phyloP scores from a whole-genome alignment of 2,329 filamentous ascomycete species.

The Neoarthrinium moseri region DNA sequence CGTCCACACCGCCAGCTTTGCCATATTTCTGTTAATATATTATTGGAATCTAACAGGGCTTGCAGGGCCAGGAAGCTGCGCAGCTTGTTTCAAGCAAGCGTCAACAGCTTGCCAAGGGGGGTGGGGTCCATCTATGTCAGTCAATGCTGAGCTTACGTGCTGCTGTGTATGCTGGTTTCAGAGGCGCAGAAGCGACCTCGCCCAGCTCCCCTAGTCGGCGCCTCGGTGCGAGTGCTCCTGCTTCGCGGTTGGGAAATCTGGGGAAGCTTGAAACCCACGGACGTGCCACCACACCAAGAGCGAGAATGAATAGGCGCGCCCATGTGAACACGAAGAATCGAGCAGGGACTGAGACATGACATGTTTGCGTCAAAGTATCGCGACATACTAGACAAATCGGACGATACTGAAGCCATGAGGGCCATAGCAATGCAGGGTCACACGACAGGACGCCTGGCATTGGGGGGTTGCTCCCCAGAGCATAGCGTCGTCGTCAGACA shows the following conservation, averaged over 20 bases:
- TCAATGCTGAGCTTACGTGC: too few relatives aligned
- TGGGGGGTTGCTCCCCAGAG: too few relatives aligned
- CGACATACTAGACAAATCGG: slow-evolving; percentile 6
- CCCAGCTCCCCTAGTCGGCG: too few relatives aligned
- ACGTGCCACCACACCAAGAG: neutral
- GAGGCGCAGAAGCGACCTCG: too few relatives aligned
- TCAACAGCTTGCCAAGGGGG: neutral
- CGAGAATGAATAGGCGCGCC: neutral
- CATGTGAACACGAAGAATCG: neutral
- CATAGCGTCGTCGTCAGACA: too few relatives aligned
- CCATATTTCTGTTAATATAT: slow-evolving; percentile 10
- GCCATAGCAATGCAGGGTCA: slow-evolving; percentile 4
- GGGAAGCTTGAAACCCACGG: neutral
- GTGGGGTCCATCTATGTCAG: too few relatives aligned
- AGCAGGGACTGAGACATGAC: slow-evolving; percentile 4
- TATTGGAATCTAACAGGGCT: slow-evolving; percentile 1
- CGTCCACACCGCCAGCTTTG: slow-evolving; percentile 16
- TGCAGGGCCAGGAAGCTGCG: too few relatives aligned
- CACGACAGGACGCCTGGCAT: too few relatives aligned
- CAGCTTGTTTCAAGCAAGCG: slow-evolving; percentile 5
- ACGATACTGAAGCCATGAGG: slow-evolving; percentile 7
- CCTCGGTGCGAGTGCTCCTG: too few relatives aligned
- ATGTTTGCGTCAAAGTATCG: slow-evolving; percentile 6
- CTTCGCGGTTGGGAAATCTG: neutral
- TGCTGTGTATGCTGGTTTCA: too few relatives aligned